Evolutionary conservation across 768 basidiomycete species (phyloP).

Genomic region (Boletus rex-veris): DNA sequence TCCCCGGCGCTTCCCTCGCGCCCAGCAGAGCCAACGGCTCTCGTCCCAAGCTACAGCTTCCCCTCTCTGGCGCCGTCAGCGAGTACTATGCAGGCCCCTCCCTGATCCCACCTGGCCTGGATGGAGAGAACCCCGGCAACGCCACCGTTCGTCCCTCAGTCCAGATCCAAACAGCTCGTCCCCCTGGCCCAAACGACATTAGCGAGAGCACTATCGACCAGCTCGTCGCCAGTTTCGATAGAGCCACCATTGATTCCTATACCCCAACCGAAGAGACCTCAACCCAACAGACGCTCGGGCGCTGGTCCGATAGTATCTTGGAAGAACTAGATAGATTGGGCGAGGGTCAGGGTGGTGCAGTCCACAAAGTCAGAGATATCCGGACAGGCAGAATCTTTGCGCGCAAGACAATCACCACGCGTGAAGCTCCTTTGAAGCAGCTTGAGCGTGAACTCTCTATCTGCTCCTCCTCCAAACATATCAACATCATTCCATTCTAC

Average conservation of each 20-base stretch:
- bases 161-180: conserved; percentile 35
- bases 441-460: conserved; percentile 90
- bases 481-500: conserved; percentile 88
- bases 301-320: conserved; percentile 69
- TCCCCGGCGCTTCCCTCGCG: conserved; percentile 26
- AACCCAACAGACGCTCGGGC: conserved; percentile 22
- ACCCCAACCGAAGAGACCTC: conserved; percentile 37
- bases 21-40: conserved; percentile 22
- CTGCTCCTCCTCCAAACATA: conserved; percentile 76
- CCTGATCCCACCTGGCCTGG: conserved; percentile 33
- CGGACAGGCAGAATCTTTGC: conserved; percentile 82
- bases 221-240: conserved; percentile 32
- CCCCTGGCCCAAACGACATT: conserved; percentile 22
- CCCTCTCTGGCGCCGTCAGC: conserved; percentile 29
- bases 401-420: conserved; percentile 90
- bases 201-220: conserved; percentile 37
- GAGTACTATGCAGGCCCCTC: conserved; percentile 33
- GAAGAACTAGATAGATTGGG: conserved; percentile 79
- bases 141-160: conserved; percentile 41
- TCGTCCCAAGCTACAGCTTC: conserved; percentile 36
- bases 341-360: conserved; percentile 95
- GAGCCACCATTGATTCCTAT: conserved; percentile 29
- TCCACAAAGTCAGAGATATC: conserved; percentile 87
- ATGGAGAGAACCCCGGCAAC: conserved; percentile 36
- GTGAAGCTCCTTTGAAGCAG: conserved; percentile 88